A percentile compares a stretch with the other conserved stretches of the same genome.
phyloP scores from a whole-genome alignment of 1,284 basidiomycete genomes.

The Grifola frondosa region DNA sequence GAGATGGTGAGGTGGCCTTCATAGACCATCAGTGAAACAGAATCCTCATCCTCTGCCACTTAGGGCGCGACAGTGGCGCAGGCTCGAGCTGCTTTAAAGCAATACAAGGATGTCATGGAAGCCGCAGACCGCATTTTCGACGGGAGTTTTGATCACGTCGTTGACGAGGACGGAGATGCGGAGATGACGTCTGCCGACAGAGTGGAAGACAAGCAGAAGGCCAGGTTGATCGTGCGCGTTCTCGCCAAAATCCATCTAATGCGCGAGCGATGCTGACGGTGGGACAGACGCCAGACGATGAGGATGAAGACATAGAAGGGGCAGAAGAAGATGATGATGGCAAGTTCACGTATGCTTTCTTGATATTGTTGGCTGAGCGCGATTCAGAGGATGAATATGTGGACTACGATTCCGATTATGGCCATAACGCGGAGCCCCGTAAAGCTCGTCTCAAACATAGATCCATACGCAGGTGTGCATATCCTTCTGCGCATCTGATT shows the following conservation, averaged over 20 bases:
- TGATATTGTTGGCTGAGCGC: neutral
- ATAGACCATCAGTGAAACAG: neutral
- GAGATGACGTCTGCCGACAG: slow-evolving; percentile 25
- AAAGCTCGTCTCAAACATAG: slow-evolving; percentile 50
- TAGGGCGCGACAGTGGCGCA: slow-evolving; percentile 78
- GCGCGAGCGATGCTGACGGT: slow-evolving; percentile 5
- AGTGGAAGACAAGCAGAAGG: slow-evolving; percentile 17
- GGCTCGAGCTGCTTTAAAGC: slow-evolving; percentile 74
- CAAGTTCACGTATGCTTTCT: slow-evolving; percentile 24
- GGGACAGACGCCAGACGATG: slow-evolving; percentile 55
- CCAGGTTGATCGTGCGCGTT: slow-evolving; percentile 29
- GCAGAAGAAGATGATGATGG: slow-evolving; percentile 49
- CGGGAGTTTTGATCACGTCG: slow-evolving; percentile 75
- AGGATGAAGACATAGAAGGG: slow-evolving; percentile 40
- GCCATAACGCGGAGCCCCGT: slow-evolving; percentile 41
- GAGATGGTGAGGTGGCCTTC: slow-evolving; percentile 33
- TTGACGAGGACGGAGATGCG: slow-evolving; percentile 48
- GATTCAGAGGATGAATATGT: slow-evolving; percentile 53
- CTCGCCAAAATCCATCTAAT: slow-evolving; percentile 8
- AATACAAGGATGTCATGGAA: slow-evolving; percentile 83
- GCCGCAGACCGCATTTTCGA: slow-evolving; percentile 85
- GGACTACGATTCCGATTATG: slow-evolving; percentile 79
- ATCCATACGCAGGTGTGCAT: slow-evolving; percentile 78
- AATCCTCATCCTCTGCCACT: neutral
- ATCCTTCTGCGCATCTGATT: neutral